Conservation (phyloP, 1,284 basidiomycete species). For the Xanthoconium separans region DNA sequence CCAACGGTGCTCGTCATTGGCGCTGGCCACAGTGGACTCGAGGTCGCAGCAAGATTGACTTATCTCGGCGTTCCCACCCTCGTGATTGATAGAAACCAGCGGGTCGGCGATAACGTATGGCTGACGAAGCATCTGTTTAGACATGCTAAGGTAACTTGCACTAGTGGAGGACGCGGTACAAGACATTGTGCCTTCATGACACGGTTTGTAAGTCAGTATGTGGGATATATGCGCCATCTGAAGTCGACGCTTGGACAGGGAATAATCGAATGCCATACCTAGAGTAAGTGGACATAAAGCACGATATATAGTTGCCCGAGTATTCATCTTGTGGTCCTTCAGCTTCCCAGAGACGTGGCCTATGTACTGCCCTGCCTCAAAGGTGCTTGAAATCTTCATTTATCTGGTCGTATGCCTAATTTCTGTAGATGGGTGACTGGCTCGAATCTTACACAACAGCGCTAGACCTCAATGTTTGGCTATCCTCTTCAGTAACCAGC, state of each 20-base stretch:
- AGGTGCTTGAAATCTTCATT: conserved; percentile 21
- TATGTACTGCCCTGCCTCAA: conserved; percentile 32
- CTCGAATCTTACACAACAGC: conserved; percentile 53
- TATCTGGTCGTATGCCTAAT: background rate
- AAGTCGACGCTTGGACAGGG: conserved; percentile 17
- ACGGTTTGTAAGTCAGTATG: conserved; percentile 21
- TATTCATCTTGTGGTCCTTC: background rate
- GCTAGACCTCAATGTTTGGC: conserved; percentile 59
- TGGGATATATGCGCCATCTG: background rate
- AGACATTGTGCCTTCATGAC: conserved; percentile 24
- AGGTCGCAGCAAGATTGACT: conserved; percentile 36
- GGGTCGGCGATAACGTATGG: conserved; percentile 39
- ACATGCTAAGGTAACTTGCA: background rate
- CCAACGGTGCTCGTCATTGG: conserved; percentile 35
- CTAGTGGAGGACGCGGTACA: conserved; percentile 33
- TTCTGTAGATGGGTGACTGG: conserved; percentile 51
- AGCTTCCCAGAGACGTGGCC: conserved; percentile 41
- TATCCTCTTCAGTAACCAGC: conserved; percentile 38
- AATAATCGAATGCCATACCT: conserved; percentile 26
- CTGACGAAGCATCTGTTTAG: background rate
- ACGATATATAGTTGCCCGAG: background rate
- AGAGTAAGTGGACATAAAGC: conserved; percentile 12
- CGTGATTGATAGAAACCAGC: conserved; percentile 35
- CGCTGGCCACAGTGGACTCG: conserved; percentile 39
- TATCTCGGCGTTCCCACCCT: conserved; percentile 35